A percentile compares a stretch with the other conserved stretches of the same genome.
These are phyloP conservation scores for Phytophthora pini DNA, from an alignment of 352 stramenopile genomes.

Conservation along the genomic window DNA sequence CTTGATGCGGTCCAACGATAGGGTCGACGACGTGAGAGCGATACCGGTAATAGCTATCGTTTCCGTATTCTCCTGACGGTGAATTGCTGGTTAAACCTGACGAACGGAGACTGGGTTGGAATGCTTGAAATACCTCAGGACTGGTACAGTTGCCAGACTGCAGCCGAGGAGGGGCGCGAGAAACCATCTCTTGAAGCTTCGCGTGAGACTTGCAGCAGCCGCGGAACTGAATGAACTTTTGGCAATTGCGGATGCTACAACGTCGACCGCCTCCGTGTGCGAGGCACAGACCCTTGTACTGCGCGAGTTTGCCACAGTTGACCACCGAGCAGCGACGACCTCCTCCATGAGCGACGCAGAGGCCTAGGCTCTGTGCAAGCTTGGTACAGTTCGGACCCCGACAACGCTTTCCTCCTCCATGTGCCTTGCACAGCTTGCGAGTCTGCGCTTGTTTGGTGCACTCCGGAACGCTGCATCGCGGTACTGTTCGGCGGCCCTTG, in stretches of 20 bases:
- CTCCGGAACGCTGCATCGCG: slow-evolving; percentile 49
- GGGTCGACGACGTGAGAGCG: too few relatives aligned
- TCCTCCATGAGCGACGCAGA: slow-evolving; percentile 75
- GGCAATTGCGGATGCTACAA: slow-evolving; percentile 57
- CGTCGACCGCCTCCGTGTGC: slow-evolving; percentile 49
- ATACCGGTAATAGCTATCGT: too few relatives aligned
- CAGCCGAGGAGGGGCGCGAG: too few relatives aligned
- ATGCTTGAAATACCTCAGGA: too few relatives aligned
- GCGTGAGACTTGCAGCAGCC: slow-evolving; percentile 24
- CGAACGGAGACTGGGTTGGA: too few relatives aligned
- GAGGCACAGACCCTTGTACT: slow-evolving; percentile 23
- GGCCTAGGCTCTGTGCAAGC: slow-evolving; percentile 62
- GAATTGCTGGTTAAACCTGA: too few relatives aligned
- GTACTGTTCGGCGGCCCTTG: background rate
- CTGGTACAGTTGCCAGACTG: too few relatives aligned
- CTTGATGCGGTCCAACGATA: too few relatives aligned
- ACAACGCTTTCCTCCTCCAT: slow-evolving; percentile 75
- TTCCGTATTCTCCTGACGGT: too few relatives aligned
- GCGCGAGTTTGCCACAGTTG: slow-evolving; percentile 63
- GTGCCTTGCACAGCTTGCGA: slow-evolving; percentile 70
- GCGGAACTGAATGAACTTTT: slow-evolving; percentile 77
- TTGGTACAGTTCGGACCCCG: slow-evolving; percentile 64
- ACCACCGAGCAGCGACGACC: slow-evolving; percentile 58
- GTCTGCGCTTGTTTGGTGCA: slow-evolving; percentile 79
- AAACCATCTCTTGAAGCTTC: background rate